Base-by-base conservation (phyloP, 805 yeast species). In the Wickerhamomyces mucosus region DNA sequence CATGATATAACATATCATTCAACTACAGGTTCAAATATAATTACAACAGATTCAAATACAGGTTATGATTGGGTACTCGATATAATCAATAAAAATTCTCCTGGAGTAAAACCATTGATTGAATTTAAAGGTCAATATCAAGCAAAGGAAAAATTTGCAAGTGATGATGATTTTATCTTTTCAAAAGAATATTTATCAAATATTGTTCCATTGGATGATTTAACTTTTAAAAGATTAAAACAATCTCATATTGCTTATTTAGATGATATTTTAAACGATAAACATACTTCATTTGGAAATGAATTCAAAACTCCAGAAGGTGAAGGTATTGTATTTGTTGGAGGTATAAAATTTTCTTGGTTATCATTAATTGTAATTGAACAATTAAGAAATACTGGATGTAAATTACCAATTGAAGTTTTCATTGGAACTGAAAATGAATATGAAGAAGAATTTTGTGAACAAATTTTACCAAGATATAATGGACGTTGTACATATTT, bases 341-440 rank as follows among this genome's bases (percentile, higher is more conserved):
- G 86, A 15, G 92, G 92, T 26, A 83, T 83, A 4, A 70, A 68
- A 40, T 78, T 75, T 53, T 75, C 80, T 39, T 81, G 88, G 72
- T 63, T 76, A 37, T 67, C 83, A 12, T 54, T 80, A 24, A 59
- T 78, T 15, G 72, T 79, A 7, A 66, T 81, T 32, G 69, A 69
- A 43, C 69, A 75, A 41, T 52, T 81, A 27, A 58, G 88, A 40
- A 63, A 69, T n/a, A 51, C 68, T 8, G 82, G 84, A 8, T 68
- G 75, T n/a, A 55, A 55, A 7, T 51, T 75, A 17, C 92, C 94
- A 0, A 70, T 81, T 20, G 92, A 81, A 58, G 75, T 81, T 7
- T 66, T 78, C 42, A 67, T 81, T 45, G 84, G 85, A 2, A 61
- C 65, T 30, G 55, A 64, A 28, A 65, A 61, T 13, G 92, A 81